A percentile compares a stretch with the other conserved stretches of the same genome.
These are phyloP conservation scores for Deakozyma indianensis DNA, from an alignment of 805 yeast genomes.

Conservation along the genomic window DNA sequence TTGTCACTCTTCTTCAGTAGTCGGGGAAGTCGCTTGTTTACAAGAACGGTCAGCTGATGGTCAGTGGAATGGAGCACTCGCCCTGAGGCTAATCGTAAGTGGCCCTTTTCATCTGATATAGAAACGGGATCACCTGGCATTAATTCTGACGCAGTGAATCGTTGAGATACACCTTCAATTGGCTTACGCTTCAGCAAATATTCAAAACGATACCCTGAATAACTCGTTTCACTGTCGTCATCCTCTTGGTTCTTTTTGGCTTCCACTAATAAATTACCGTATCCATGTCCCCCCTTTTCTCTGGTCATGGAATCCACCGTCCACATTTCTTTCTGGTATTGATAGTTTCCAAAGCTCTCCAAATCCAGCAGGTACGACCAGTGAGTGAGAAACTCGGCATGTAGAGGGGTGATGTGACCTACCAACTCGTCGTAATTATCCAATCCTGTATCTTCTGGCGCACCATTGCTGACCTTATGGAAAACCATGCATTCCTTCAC, in stretches of 20 bases:
- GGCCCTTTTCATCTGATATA: conserved; percentile 70
- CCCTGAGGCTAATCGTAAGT: conserved; percentile 54
- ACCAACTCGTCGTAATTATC: conserved; percentile 35
- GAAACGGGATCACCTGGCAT: conserved; percentile 46
- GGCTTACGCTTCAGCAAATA: conserved; percentile 6
- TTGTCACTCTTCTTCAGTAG: not conserved
- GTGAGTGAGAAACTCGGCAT: conserved; percentile 43
- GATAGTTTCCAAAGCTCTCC: conserved; percentile 49
- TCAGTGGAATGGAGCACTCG: not conserved
- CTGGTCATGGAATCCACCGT: conserved; percentile 41
- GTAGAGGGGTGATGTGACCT: conserved; percentile 31
- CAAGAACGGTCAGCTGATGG: not conserved
- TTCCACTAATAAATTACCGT: conserved; percentile 35
- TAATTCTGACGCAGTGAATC: conserved; percentile 30
- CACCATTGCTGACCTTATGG: conserved; percentile 40
- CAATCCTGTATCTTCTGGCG: conserved; percentile 40
- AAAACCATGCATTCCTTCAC: conserved; percentile 49
- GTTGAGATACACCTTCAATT: not conserved
- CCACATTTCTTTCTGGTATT: conserved; percentile 55
- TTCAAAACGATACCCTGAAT: conserved; percentile 8
- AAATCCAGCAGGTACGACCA: conserved; percentile 65
- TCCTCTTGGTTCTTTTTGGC: conserved; percentile 3
- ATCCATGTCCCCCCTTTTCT: conserved; percentile 49
- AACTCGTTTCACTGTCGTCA: conserved; percentile 4
- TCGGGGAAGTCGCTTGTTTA: not conserved